Base-by-base conservation (phyloP, 352 stramenopile genomes). In the Globisporangium ultimum region DNA sequence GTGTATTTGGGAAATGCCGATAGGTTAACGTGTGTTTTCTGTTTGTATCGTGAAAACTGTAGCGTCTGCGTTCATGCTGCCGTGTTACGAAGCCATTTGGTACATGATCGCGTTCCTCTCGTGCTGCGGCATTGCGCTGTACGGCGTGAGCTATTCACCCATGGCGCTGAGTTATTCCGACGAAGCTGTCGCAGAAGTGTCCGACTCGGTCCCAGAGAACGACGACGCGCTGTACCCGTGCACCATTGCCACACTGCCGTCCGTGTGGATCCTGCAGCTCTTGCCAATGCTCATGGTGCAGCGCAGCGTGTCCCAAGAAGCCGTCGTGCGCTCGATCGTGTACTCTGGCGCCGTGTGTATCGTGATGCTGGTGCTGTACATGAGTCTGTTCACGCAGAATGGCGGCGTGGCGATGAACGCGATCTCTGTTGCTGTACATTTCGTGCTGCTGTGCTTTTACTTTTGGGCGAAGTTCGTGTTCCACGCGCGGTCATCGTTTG, bases 41-140 rank as follows among this genome's bases (percentile, higher is more conserved):
- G 1, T 45, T 18, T 72, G 9, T 55, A 1, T 28, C 11, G 55
- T 34, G 12, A 62, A 32, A 36, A 36, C 7, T 36, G 8, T 53
- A 91, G 81, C 83, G 15, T 88, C 83, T 53, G 81, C 78, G 2
- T 95, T 95, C 57, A 92, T 95, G 80, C 66, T 95, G n/a, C 86
- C 86, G 8, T 93, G 86, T 56, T 95, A 92, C 47, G 86, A 91
- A 63, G 62, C 75, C 21, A 86, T 95, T 18, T 95, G 82, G 86
- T 95, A 95, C 63, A 88, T 68, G 11, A 88, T 95, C 51, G 71
- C 75, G 6, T 62, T 75, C 0, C 55, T 95, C 7, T 82, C 80
- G 12, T 49, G 71, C 20, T 53, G 70, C 49, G 82, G 80, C 1
- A 58, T 91, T 20, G 58, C 82, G 6, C 55, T 92, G 8, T 88